Base-by-base conservation (phyloP, 371 early-diverging fungal genomes). In the Apophysomyces variabilis region DNA sequence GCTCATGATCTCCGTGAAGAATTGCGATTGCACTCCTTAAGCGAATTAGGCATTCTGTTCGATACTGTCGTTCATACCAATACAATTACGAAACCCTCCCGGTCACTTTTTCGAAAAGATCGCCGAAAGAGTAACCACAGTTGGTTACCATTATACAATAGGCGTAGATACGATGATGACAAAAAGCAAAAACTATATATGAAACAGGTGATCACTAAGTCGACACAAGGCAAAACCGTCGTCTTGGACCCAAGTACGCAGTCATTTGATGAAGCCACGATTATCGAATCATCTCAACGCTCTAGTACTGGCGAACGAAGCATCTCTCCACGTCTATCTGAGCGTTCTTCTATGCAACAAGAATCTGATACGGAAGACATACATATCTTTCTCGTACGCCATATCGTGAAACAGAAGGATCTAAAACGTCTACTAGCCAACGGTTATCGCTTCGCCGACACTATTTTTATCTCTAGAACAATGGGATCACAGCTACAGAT, bases 401-500 rank as follows among this genome's bases (percentile, higher is more conserved):
- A 67, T 3, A 56, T 77, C 4, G 59, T 65, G 16, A 65, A 57
- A 4, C 62, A 71, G 26, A 75, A 70, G 57, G 72, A 67, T 8
- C 41, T 72, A 4, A 41, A 66, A 6, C 68, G 74, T n/a, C 50
- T 79, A 37, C 58, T 78, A 9, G 67, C 76, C 0, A 65, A 61
- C 32, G 82, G 82, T 3, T 82, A 68, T 61, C 70, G 82, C 35
- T 82, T 82, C 65, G 77, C 78, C 0, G 79, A 79, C 18, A 69
- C 79, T 7, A 38, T 60, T 1, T 79, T 74, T 57, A 82, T 82
- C 35, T 70, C 82, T 0, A 68, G 72, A 59, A 74, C 71, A 6
- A 82, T 82, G 79, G 75, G 72, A 1, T 60, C 73, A 0, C 70
- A 74, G 59, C 64, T 82, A 3, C 61, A 66, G 3, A 67, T 82